These are phyloP conservation scores for Urochloa ruziziensis DNA, from an alignment of 176 grass and related monocot species.

Conservation along the genomic window DNA sequence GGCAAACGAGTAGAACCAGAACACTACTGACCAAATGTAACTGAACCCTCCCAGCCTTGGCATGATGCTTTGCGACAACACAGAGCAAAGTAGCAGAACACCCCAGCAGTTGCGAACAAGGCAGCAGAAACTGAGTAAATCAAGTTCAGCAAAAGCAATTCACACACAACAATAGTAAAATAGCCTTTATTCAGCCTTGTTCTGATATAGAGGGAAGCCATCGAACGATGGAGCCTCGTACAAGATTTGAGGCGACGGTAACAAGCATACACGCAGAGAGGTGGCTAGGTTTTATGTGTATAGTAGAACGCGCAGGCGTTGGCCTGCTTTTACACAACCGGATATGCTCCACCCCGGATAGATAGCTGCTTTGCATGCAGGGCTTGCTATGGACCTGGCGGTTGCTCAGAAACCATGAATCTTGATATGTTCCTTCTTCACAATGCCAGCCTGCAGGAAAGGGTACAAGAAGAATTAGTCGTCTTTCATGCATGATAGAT, in stretches of 20 bases:
- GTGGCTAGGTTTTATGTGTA: constrained; percentile 38
- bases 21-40: background rate
- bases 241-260: constrained; percentile 19
- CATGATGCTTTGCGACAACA: background rate
- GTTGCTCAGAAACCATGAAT: constrained; percentile 98
- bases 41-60: background rate
- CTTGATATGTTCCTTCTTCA: constrained; percentile 99
- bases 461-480: background rate
- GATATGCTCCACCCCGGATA: constrained; percentile 36
- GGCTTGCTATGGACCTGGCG: constrained; percentile 15
- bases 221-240: constrained; percentile 42
- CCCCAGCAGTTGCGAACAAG: background rate
- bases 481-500: background rate
- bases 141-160: background rate
- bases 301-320: background rate
- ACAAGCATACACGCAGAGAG: constrained; percentile 47
- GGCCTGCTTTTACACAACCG: constrained; percentile 39
- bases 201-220: constrained; percentile 49
- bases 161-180: background rate
- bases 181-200: constrained; percentile 52
- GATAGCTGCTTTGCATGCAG: constrained; percentile 40
- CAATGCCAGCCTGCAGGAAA: constrained; percentile 71
- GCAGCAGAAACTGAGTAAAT: background rate
- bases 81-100: background rate
- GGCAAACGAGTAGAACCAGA: background rate